These are phyloP conservation scores for Porcisia deanei DNA, from an alignment of 208 protist genomes.

Conservation along the genomic window DNA sequence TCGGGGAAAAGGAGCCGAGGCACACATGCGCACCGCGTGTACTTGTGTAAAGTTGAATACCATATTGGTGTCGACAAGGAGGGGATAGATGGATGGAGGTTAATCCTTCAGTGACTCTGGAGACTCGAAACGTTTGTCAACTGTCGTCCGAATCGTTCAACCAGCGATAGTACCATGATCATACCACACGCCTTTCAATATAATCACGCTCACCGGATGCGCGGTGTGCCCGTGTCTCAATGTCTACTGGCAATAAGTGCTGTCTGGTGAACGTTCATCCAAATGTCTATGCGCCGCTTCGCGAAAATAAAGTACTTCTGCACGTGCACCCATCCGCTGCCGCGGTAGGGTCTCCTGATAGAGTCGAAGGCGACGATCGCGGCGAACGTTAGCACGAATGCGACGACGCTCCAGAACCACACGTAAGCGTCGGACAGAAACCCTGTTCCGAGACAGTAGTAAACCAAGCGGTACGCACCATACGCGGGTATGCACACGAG, in stretches of 20 bases:
- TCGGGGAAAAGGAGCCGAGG: neutral
- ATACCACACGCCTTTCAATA: no score
- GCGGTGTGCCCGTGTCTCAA: conserved; percentile 10
- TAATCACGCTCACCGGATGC: neutral
- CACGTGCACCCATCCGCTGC: conserved; percentile 74
- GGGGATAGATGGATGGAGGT: neutral
- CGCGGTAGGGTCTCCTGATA: conserved; percentile 36
- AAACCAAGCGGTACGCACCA: conserved; percentile 41
- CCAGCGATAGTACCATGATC: neutral
- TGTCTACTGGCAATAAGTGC: conserved; percentile 35
- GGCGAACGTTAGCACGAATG: conserved; percentile 45
- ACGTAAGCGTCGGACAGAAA: conserved; percentile 47
- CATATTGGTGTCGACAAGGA: neutral
- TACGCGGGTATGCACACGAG: conserved; percentile 58
- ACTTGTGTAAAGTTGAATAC: neutral
- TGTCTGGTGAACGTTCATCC: conserved; percentile 59
- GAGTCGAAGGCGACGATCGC: conserved; percentile 44
- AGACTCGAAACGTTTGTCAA: neutral
- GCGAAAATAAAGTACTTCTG: conserved; percentile 85
- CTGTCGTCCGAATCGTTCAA: neutral
- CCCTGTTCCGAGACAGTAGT: conserved; percentile 26
- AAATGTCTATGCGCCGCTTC: conserved; percentile 61
- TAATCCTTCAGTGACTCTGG: neutral
- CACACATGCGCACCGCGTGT: neutral
- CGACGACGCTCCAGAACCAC: conserved; percentile 76